Evolutionary conservation across 306 rosid genomes (phyloP).

Genomic region (Ziziphus jujuba): DNA sequence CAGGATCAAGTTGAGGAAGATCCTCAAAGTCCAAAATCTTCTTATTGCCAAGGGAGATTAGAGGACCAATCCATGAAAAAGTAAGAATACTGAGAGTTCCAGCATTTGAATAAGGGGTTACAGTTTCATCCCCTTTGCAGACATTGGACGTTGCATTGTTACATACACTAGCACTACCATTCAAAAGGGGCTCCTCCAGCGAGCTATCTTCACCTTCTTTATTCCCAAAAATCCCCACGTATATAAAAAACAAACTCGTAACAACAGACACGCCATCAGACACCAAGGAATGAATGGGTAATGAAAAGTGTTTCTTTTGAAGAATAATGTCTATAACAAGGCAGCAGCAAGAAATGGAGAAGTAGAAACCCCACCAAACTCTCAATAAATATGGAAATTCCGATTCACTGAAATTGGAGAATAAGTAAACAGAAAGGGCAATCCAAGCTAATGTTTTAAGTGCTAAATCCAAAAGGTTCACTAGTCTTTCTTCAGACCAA

Average conservation of each 20-base stretch:
- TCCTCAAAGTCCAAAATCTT: slow-evolving; percentile 72
- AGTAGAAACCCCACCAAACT: slow-evolving; percentile 57
- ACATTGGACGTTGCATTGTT: slow-evolving; percentile 32
- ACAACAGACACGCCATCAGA: slow-evolving; percentile 44
- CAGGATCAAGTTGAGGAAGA: slow-evolving; percentile 56
- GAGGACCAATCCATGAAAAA: slow-evolving; percentile 74
- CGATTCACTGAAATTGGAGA: slow-evolving; percentile 15
- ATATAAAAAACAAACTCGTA: slow-evolving; percentile 46
- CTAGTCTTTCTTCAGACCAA: slow-evolving; percentile 39
- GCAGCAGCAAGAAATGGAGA: slow-evolving; percentile 45
- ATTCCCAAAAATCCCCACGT: slow-evolving; percentile 35
- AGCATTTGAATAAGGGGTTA: slow-evolving; percentile 52
- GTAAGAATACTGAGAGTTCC: slow-evolving; percentile 65
- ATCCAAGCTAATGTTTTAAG: slow-evolving; percentile 49
- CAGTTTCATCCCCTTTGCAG: slow-evolving; percentile 32
- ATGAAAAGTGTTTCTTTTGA: slow-evolving; percentile 24
- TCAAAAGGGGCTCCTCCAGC: slow-evolving; percentile 71
- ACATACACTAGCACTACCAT: slow-evolving; percentile 53
- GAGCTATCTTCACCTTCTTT: slow-evolving; percentile 29
- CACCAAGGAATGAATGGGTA: slow-evolving; percentile 40
- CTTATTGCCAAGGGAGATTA: slow-evolving; percentile 58
- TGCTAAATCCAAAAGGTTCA: slow-evolving; percentile 44
- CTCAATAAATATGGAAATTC: slow-evolving; percentile 41
- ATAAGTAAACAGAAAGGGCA: slow-evolving; percentile 38
- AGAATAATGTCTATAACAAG: slow-evolving; percentile 43